Conservation (phyloP, 495 filamentous ascomycete species). For the Tuber aestivum region DNA sequence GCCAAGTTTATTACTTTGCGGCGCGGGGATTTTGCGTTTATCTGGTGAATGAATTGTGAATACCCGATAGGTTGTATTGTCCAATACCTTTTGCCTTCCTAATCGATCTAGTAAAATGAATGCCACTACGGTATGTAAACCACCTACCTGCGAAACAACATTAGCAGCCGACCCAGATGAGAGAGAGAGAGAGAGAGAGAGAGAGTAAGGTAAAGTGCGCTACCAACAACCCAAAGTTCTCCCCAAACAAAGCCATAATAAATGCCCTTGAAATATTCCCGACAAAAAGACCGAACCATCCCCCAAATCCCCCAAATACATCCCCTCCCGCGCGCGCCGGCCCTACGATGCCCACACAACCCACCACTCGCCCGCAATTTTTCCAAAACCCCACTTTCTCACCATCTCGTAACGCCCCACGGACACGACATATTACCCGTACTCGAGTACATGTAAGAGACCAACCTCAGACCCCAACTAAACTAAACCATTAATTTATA, state of each 20-base stretch:
- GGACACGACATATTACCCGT: neutral
- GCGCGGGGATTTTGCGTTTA: neutral
- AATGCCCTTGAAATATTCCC: neutral
- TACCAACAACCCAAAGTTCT: neutral
- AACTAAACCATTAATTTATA: slow-evolving; percentile 1
- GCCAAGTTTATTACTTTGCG: neutral
- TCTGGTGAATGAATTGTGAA: neutral
- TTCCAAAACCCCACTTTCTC: neutral
- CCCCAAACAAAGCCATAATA: neutral
- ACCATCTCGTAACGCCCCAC: neutral
- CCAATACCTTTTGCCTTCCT: neutral
- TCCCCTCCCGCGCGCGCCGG: no score
- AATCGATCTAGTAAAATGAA: neutral
- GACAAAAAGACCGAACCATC: neutral
- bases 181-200: neutral
- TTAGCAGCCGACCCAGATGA: neutral
- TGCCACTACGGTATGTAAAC: neutral
- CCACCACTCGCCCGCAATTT: neutral
- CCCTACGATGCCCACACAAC: neutral
- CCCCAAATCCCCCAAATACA: neutral
- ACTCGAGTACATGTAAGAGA: neutral
- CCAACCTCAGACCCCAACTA: neutral
- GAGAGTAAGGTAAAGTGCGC: no score
- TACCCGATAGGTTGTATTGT: neutral
- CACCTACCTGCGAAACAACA: neutral